Percentiles rank a stretch among this genome's conserved stretches.
Evolutionary conservation across 805 yeast species (phyloP).

Genomic region (Saccharomycopsis oosterbeekiorum): DNA sequence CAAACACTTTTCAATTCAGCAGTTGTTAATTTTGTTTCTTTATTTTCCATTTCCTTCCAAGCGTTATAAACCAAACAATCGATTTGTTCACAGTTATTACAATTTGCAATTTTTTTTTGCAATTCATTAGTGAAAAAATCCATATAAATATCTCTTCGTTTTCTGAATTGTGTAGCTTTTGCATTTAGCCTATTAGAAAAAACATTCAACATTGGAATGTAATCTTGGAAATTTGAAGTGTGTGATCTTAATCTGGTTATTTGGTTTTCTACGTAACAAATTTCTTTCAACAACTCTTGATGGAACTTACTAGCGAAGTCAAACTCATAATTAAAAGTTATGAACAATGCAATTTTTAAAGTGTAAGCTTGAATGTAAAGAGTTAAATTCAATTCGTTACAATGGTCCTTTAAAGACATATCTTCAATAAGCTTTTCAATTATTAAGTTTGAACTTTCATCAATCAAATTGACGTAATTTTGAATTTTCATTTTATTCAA

Average conservation of each 20-base stretch:
- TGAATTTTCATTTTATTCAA: constrained; percentile 31
- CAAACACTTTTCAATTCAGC: constrained; percentile 51
- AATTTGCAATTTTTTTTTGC: constrained; percentile 21
- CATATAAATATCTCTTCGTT: constrained; percentile 43
- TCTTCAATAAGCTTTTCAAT: background rate
- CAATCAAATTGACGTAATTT: constrained; percentile 28
- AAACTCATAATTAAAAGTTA: constrained; percentile 44
- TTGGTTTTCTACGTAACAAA: constrained; percentile 44
- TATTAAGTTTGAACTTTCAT: constrained; percentile 28
- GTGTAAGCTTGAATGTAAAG: constrained; percentile 39
- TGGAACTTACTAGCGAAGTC: constrained; percentile 29
- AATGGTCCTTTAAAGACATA: background rate
- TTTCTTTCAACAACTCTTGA: constrained; percentile 34
- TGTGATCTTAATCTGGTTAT: constrained; percentile 52
- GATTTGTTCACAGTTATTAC: constrained; percentile 16
- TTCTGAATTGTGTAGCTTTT: constrained; percentile 27
- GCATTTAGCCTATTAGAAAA: constrained; percentile 22
- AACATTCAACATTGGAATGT: constrained; percentile 36
- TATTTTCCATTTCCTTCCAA: constrained; percentile 10
- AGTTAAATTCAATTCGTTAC: constrained; percentile 32
- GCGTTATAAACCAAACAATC: constrained; percentile 29
- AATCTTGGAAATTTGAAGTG: constrained; percentile 45
- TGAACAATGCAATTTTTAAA: constrained; percentile 37
- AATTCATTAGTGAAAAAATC: constrained; percentile 27
- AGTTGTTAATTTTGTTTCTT: constrained; percentile 21